Base-by-base conservation (phyloP, 257 asterid genomes). In the Marsdenia floribunda region DNA sequence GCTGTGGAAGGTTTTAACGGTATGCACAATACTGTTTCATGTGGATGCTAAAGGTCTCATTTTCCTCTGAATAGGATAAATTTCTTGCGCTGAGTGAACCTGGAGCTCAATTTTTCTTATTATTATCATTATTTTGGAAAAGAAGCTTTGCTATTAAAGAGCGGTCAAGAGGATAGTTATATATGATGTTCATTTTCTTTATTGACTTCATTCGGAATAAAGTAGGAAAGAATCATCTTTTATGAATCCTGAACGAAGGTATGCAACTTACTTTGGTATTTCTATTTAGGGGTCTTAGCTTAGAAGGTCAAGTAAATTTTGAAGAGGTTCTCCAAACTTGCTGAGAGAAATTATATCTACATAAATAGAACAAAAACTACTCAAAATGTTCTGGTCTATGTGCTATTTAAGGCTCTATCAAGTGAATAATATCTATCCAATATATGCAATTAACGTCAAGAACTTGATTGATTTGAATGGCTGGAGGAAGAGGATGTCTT, bases 1-100 rank as follows among this genome's bases (percentile, higher is more conserved):
- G 97, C 93, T 8, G 88, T 92, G 6, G 92, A 95, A 6, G 98
- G 98, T 29, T 95, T 95, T 80, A 95, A 92, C 68, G 99, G 99
- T 95, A 35, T 71, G 47, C 6, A 26, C 63, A 19, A 10, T 13
- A 22, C 6, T 24, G 38, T 70, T 70, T 15, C 33, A 22, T 70
- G 14, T 37, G 57, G 38, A 71, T 6, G 29, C 13, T 70, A 9
- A 7, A 35, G 15, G 71, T 66, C 52, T 66, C 44, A 14, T 38
- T 55, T 55, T 53, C 19, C 15, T 53, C 58, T 21, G 21, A 1
- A 26, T 5, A 44, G 54, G 21, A 24, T 54, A 53, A 55, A 44
- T 71, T 13, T 73, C 35, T 78, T 70, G 29, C 22, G 60, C 59
- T 61, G 61, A 67, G 29, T 7, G 11, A 19, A 3, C 22, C 47